Base-by-base conservation (phyloP, 306 rosid genomes). In the Quercus bicolor region DNA sequence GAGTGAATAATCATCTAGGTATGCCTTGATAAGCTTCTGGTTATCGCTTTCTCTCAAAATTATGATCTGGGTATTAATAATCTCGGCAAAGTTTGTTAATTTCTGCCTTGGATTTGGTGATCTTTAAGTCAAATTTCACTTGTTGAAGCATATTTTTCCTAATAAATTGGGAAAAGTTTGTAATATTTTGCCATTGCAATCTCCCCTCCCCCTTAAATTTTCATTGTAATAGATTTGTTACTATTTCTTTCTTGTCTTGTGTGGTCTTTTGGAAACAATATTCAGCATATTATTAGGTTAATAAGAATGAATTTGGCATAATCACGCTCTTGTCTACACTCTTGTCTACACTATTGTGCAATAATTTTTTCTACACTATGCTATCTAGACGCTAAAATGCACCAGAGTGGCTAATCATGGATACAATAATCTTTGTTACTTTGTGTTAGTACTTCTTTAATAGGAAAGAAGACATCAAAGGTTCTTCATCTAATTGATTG, bases 51-150 rank as follows among this genome's bases (percentile, higher is more conserved):
- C 54, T 24, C 14, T 72, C 53, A 61, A 78, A 56, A 57, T 73
- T 70, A n/a, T 57, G 69, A 82, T 70, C 68, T 59, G 68, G 57
- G 65, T 68, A 14, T 76, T 61, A 48, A 6, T 19, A 60, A 9
- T 18, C 72, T 59, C 3, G 29, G 71, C 4, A 33, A 81, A 72
- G 76, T 48, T 61, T 65, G 77, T 21, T 28, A 70, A 74, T 77
- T 1, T 33, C 33, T n/a, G 72, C 69, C 66, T 64, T 65, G 57
- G n/a, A 14, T 73, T 79, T 76, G 29, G 45, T 73, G 77, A 48
- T 55, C 4, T 37, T 59, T 53, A 37, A 7, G 43, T 37, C 43
- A 37, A 37, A 37, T 37, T 37, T 37, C 43, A 37, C 10, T 43
- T 61, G 9, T 3, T 62, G 37, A 8, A 13, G 18, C 29, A 62